These are phyloP conservation scores for Penicillium canariense DNA, from an alignment of 495 filamentous ascomycete genomes.

Conservation along the genomic window DNA sequence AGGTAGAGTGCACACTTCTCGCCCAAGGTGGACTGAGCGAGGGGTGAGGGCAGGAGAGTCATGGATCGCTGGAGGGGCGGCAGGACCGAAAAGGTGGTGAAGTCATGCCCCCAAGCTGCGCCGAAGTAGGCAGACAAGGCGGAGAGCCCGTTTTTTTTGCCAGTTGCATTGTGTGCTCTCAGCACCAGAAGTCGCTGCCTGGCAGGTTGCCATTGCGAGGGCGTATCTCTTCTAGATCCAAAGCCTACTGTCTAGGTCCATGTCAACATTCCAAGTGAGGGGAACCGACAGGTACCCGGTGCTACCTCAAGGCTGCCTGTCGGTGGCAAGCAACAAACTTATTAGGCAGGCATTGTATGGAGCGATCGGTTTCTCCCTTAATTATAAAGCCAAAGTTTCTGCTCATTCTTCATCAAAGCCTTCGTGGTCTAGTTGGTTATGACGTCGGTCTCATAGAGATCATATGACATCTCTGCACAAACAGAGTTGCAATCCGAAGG, in stretches of 20 bases:
- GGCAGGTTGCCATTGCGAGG: not conserved
- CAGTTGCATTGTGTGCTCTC: constrained; percentile 4
- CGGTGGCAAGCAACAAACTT: not conserved
- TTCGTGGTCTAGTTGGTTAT: constrained; percentile 29
- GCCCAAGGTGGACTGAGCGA: constrained; percentile 49
- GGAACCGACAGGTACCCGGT: not conserved
- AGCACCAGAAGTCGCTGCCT: not conserved
- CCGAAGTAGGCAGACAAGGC: constrained; percentile 29
- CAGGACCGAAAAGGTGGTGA: constrained; percentile 16
- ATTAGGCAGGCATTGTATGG: not conserved
- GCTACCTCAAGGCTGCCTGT: not conserved
- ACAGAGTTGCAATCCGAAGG: constrained; percentile 27
- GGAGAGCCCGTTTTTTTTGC: constrained; percentile 32
- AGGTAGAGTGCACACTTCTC: constrained; percentile 51
- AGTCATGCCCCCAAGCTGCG: constrained; percentile 20
- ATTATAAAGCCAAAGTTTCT: not conserved
- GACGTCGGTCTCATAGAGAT: constrained; percentile 28
- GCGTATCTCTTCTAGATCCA: no score
- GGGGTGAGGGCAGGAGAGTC: constrained; percentile 42
- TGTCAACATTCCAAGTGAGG: not conserved
- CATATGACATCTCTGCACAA: constrained; percentile 21
- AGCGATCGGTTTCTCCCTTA: not conserved
- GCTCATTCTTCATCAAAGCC: not conserved
- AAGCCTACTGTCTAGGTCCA: no score
- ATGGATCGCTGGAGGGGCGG: constrained; percentile 28